Base-by-base conservation (phyloP, 2,329 filamentous ascomycete genomes). In the Chrysosporium keratinophilum region DNA sequence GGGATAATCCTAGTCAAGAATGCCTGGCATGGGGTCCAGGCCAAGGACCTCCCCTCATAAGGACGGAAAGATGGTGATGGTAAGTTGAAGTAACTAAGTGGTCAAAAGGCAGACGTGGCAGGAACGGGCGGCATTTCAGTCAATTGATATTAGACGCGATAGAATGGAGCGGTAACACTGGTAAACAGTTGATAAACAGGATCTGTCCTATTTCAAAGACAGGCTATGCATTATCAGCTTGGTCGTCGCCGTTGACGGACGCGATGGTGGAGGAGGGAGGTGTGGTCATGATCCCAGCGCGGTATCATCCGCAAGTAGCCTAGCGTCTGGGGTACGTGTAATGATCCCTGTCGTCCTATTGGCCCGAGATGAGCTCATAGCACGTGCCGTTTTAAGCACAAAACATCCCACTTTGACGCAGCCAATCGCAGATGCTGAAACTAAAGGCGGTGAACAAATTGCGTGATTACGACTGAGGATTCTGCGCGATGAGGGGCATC, bases 371-470 rank as follows among this genome's bases (percentile, higher is more conserved):
- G 49, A 55, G 43, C 42, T 57, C 49, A 57, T 55, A 35, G 41
- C 50, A 50, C 23, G 37, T 50, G 45, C 20, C 12, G 15, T 37
- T 48, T 35, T 23, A 11, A 33, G 23, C 58, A 56, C 62, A 60
- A 64, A 65, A 62, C 59, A 63, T 54, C 63, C 63, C 64, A 63
- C 31, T 23, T 43, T 19, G 6, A 14, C 9, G 60, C 28, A 19
- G 6, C 67, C 66, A 69, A 69, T 68, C 35, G 59, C 1, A 2
- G 15, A 0, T 3, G 39, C 6, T 7, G 11, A 20, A 37, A 11
- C 12, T 1, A 34, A 44, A 23, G 49, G 49, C 49, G 49, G 49
- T 51, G 49, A 41, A 37, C 2, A 3, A 23, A 37, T 37, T 37
- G 49, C 39, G 41, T 42, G 49, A 43, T 42, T 28, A 19, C 23